These are phyloP conservation scores for Cudoniella acicularis DNA, from an alignment of 495 filamentous ascomycete genomes.

Conservation along the genomic window DNA sequence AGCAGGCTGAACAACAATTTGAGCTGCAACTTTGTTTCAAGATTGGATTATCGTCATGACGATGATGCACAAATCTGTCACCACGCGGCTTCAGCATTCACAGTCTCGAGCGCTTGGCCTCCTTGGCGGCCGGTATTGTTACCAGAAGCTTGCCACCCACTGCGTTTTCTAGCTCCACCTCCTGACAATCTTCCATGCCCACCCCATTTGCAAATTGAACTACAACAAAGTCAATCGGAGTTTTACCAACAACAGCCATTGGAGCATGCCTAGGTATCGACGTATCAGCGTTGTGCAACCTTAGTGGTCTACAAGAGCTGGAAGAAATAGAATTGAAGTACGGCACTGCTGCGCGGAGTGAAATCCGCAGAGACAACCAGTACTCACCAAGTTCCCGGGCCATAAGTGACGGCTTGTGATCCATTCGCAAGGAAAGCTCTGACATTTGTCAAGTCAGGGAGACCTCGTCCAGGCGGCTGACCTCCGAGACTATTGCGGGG, in stretches of 20 bases:
- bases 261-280: conserved; percentile 62
- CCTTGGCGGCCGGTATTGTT: conserved; percentile 9
- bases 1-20: no score
- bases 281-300: neutral
- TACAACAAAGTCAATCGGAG: conserved; percentile 77
- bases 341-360: neutral
- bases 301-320: neutral
- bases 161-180: conserved; percentile 43
- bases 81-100: neutral
- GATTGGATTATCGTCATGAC: neutral
- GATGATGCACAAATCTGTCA: neutral
- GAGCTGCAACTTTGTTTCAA: no score
- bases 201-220: conserved; percentile 86
- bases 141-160: neutral
- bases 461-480: conserved; percentile 49
- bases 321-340: no score
- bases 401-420: conserved; percentile 86
- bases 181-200: conserved; percentile 83
- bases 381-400: conserved; percentile 71
- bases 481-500: neutral
- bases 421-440: conserved; percentile 78
- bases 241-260: conserved; percentile 79
- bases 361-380: neutral
- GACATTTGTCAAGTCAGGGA: conserved; percentile 68
- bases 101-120: no score